Base-by-base conservation (phyloP, 331 rosid species). In the Arachis monticola region DNA sequence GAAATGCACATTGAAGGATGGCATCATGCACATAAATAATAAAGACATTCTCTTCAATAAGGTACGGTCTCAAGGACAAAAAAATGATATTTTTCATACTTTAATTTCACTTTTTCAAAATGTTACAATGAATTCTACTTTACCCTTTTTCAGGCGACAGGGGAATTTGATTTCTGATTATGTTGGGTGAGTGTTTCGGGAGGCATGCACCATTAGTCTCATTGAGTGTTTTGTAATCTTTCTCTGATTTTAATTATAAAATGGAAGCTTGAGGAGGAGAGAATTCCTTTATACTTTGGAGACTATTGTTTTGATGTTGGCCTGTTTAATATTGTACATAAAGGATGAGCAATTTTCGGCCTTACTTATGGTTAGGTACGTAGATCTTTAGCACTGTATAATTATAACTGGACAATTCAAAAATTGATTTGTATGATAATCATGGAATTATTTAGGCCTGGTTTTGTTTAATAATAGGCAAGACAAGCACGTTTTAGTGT, bases 1-100 rank as follows among this genome's bases (percentile, higher is more conserved):
- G 97, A 92, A 92, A 75, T 92, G 97, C 87, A 86, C 91, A 8
- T 82, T 92, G 67, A 92, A 92, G 84, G 96, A 92, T 81, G 97
- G 97, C 74, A 84, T 92, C 72, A 92, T 92, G 97, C 97, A 81
- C 83, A 92, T 92, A 81, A 88, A 92, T 76, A 76, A 92, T 51
- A 92, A 84, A 86, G 97, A 92, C 80, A 74, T 92, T 83, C 97
- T 92, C 88, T 92, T 92, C 68, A 92, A 90, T 77, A 92, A 92
- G 97, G 97, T 87, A 30, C 44, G 41, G 40, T 64, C 31, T 59
- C 47, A 35, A 35, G 12, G n/a, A 41, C 5, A 47, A 74, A 14
- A 12, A 38, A 14, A 12, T 47, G 64, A 35, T 70, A 27, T 72
- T 65, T 7, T 70, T 35, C 40, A 35, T 3, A 0, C 7, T 8